These are phyloP conservation scores for Lactifluus rugatus DNA, from an alignment of 768 basidiomycete genomes.

Conservation along the genomic window DNA sequence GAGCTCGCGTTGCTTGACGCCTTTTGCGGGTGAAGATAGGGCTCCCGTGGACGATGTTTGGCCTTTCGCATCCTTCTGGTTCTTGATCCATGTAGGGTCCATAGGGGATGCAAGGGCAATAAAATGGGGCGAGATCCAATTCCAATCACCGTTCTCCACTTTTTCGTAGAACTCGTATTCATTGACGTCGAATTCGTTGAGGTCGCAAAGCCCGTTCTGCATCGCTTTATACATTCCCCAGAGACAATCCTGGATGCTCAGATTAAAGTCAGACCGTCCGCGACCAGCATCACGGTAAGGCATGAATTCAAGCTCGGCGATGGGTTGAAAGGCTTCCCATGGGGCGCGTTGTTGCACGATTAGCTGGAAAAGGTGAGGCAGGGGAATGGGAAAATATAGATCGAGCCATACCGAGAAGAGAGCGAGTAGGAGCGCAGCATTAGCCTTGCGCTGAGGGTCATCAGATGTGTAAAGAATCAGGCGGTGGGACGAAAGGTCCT, in stretches of 20 bases:
- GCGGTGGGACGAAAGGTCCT: conserved; percentile 58
- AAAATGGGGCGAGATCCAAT: conserved; percentile 87
- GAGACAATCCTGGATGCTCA: conserved; percentile 86
- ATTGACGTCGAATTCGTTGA: conserved; percentile 87
- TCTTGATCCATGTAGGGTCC: conserved; percentile 72
- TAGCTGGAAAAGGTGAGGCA: conserved; percentile 43
- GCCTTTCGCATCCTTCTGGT: conserved; percentile 63
- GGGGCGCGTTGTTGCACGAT: conserved; percentile 84
- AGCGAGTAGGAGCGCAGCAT: conserved; percentile 89
- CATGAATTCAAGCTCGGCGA: conserved; percentile 88
- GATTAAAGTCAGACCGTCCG: conserved; percentile 85
- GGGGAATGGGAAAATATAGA: neutral
- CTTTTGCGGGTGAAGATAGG: conserved; percentile 21
- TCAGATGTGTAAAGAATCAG: conserved; percentile 83
- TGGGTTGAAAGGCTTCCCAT: conserved; percentile 91
- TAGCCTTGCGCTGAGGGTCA: conserved; percentile 82
- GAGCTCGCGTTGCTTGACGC: conserved; percentile 29
- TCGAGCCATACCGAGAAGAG: conserved; percentile 70
- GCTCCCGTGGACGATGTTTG: conserved; percentile 34
- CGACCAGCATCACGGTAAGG: conserved; percentile 94
- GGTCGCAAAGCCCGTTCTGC: conserved; percentile 87
- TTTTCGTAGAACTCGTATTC: conserved; percentile 95
- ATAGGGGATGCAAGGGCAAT: conserved; percentile 93
- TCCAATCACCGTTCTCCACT: conserved; percentile 93
- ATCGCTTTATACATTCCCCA: conserved; percentile 86